Conservation (phyloP, 345 rosid genomes). For the Eucalyptus marginata region DNA sequence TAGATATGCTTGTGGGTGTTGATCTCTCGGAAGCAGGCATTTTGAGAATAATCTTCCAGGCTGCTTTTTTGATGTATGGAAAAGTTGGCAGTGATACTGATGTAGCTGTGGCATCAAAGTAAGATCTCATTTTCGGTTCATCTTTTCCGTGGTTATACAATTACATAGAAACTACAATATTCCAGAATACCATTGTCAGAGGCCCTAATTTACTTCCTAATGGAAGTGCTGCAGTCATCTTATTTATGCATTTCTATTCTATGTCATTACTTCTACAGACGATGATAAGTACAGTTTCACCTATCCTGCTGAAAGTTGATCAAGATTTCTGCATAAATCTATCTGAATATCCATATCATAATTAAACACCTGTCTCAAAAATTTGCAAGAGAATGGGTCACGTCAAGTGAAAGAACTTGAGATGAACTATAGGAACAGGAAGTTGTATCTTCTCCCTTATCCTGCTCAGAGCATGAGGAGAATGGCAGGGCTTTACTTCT, state of each 20-base stretch:
- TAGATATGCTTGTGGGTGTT: constrained; percentile 68
- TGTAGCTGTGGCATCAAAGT: constrained; percentile 83
- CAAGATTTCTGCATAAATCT: neutral
- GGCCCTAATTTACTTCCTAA: neutral
- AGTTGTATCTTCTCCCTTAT: neutral
- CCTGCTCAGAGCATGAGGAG: neutral
- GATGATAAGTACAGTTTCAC: neutral
- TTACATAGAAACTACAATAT: neutral
- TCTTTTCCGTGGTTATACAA: neutral
- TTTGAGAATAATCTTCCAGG: constrained; percentile 70
- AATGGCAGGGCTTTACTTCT: neutral
- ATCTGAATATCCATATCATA: neutral
- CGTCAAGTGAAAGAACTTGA: neutral
- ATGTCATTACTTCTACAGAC: neutral
- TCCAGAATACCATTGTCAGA: neutral
- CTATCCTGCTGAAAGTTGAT: neutral
- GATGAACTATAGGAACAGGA: neutral
- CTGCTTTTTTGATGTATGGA: constrained; percentile 58
- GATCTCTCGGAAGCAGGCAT: constrained; percentile 88
- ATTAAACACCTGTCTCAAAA: neutral
- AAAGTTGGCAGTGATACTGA: constrained; percentile 64
- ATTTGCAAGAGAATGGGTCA: neutral
- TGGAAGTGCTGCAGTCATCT: neutral
- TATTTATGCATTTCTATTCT: neutral
- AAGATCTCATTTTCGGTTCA: neutral